Evolutionary conservation across 1,139 yeast species (phyloP), one percentile per base, ranked within the genome.

Genomic region (Suhomyces anneliseae): DNA sequence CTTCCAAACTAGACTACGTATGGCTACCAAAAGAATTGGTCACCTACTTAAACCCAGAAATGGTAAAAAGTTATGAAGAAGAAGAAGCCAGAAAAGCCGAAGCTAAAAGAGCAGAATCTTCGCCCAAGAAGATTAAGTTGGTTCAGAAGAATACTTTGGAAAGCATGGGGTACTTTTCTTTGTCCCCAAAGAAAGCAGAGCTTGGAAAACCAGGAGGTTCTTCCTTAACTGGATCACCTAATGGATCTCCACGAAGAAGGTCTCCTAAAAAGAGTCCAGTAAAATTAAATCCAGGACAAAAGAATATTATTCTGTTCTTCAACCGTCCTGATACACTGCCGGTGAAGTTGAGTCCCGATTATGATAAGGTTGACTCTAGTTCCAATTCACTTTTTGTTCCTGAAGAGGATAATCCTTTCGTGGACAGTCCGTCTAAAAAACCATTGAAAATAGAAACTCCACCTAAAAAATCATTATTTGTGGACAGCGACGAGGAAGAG

Each of bases 1-100:
- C 26, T 27, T 29, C 36, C 27, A 10, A 26, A 4, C 38, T 31
- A n/a, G 51, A 49, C 11, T 51, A 38, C 26, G 41, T 54, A 6
- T 56, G 60, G 60, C 34, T 56, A 8, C 58, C 58, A 3, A 32
- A 48, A 27, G 40, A 24, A 6, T 38, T 54, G n/a, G 54, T 63
- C 2, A 34, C 42, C 7, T 38, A 40, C n/a, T 40, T 50, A n/a
- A 54, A 51, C 42, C 49, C 43, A 9, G 37, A 33, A 19, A 15
- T 50, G 12, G 44, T 53, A 6, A 39, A 46, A 12, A 38, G 40
- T 14, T 51, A 47, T 26, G 54, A 51, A 8, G 36, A 37, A 7
- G 10, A 24, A 8, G 31, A 40, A 19, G 37, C 42, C 24, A 35
- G n/a, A 35, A 39, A 35, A 15, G 36, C 36, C 41, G 10, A 48